Percentiles rank a stretch among this genome's conserved stretches.
Conservation (phyloP, 305 asterid genomes). For the Solanum aculeatissimum region DNA sequence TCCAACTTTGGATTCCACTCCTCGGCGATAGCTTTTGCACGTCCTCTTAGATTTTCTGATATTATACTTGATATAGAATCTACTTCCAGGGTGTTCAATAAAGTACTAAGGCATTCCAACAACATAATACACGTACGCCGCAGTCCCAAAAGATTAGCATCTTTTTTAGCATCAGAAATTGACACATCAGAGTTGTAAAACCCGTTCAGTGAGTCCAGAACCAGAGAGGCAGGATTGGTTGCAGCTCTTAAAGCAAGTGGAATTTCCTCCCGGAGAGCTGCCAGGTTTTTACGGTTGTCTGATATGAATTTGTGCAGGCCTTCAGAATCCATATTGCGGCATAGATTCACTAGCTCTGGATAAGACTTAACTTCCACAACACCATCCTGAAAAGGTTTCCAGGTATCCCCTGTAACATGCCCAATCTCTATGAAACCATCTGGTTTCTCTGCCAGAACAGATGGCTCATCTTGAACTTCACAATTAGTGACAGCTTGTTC, state of each 20-base stretch:
- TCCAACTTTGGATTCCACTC: constrained; percentile 93
- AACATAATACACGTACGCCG: constrained; percentile 95
- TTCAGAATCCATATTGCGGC: constrained; percentile 81
- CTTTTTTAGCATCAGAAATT: constrained; percentile 67
- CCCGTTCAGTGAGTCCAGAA: constrained; percentile 82
- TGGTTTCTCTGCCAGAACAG: constrained; percentile 21
- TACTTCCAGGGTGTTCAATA: constrained; percentile 29
- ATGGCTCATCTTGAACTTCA: constrained; percentile 29
- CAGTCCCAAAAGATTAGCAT: constrained; percentile 68
- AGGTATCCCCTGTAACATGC: constrained; percentile 12
- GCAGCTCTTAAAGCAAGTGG: constrained; percentile 85
- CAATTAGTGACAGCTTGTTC: constrained; percentile 16
- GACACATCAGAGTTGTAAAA: constrained; percentile 54
- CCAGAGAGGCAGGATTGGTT: constrained; percentile 61
- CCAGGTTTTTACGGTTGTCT: constrained; percentile 86
- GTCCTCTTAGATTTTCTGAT: constrained; percentile 53
- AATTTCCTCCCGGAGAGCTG: constrained; percentile 76
- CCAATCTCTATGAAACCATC: constrained; percentile 21
- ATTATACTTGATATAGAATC: constrained; percentile 26
- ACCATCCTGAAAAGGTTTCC: constrained; percentile 24
- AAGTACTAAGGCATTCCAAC: constrained; percentile 88
- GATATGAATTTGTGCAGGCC: constrained; percentile 93
- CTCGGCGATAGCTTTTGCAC: constrained; percentile 84
- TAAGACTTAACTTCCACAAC: constrained; percentile 49
- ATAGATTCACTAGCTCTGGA: constrained; percentile 73